Percentiles rank a stretch among this genome's conserved stretches.
Evolutionary conservation across 2,329 filamentous ascomycete genomes (phyloP).

Genomic region (Magnaporthales sp.): DNA sequence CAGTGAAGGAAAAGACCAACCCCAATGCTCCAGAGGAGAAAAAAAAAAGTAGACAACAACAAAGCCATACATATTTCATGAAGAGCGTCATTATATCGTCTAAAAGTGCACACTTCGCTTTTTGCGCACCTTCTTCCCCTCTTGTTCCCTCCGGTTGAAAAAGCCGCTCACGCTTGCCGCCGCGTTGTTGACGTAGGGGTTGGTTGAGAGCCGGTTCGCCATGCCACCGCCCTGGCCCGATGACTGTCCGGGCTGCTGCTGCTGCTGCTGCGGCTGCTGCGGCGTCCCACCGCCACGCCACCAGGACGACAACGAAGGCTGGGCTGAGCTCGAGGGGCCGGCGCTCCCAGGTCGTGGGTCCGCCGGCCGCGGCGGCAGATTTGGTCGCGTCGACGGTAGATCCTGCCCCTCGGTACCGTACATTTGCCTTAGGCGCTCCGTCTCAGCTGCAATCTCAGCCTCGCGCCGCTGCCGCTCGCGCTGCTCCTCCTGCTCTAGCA

Average conservation of each 20-base stretch:
- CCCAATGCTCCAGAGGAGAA: neutral
- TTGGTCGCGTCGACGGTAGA: constrained; percentile 18
- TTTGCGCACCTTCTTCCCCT: constrained; percentile 20
- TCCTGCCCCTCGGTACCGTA: constrained; percentile 53
- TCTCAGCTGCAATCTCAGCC: constrained; percentile 66
- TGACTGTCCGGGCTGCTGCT: neutral
- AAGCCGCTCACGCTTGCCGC: constrained; percentile 15
- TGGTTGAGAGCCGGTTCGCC: constrained; percentile 10
- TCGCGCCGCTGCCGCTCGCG: constrained; percentile 47
- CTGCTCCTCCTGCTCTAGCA: constrained; percentile 55
- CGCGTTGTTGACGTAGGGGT: constrained; percentile 10
- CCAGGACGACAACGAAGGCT: constrained; percentile 15
- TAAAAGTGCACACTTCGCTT: constrained; percentile 26
- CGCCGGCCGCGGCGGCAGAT: constrained; percentile 10
- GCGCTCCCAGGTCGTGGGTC: constrained; percentile 40
- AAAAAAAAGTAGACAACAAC: too few relatives aligned
- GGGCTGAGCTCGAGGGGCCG: constrained; percentile 24
- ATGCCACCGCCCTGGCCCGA: constrained; percentile 8
- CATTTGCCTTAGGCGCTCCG: constrained; percentile 63
- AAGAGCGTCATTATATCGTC: neutral
- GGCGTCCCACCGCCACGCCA: constrained; percentile 16
- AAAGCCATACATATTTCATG: neutral
- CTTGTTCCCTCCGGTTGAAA: constrained; percentile 15
- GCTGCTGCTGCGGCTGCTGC: too few relatives aligned
- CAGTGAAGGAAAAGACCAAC: neutral